phyloP scores from a whole-genome alignment of 352 stramenopile species.

The Globisporangium abappressorium region DNA sequence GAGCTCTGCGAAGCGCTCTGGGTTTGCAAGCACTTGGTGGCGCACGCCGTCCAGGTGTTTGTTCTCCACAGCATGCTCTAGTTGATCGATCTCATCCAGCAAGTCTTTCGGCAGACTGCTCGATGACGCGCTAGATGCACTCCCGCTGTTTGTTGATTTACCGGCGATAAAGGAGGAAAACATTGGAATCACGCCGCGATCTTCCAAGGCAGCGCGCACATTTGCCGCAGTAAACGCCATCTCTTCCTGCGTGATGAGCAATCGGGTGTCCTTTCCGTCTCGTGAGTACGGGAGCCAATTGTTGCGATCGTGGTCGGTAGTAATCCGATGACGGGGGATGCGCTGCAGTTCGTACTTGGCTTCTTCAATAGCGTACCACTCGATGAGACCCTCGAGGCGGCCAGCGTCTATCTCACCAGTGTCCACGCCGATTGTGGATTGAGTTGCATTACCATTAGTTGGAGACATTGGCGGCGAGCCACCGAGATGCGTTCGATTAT shows the following conservation, averaged over 20 bases:
- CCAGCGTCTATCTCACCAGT: conserved; percentile 34
- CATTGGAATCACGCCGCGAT: conserved; percentile 64
- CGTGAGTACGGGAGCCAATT: conserved; percentile 49
- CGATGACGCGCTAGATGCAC: conserved; percentile 7
- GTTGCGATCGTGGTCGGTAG: conserved; percentile 44
- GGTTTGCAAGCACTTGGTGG: conserved; percentile 41
- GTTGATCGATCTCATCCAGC: conserved; percentile 48
- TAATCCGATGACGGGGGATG: conserved; percentile 64
- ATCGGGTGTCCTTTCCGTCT: conserved; percentile 52
- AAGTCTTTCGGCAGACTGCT: conserved; percentile 40
- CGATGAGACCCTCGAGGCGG: conserved; percentile 51
- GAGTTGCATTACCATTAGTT: not conserved
- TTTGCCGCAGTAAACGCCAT: conserved; percentile 58
- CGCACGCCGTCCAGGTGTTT: conserved; percentile 18
- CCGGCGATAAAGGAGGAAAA: conserved; percentile 14
- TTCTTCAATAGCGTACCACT: conserved; percentile 78
- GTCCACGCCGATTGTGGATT: not conserved
- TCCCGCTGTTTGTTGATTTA: not conserved
- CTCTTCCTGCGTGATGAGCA: conserved; percentile 61
- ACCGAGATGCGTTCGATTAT: not conserved
- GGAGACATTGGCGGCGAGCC: not conserved
- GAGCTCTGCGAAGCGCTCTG: conserved; percentile 69
- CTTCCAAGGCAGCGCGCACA: conserved; percentile 55
- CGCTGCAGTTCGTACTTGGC: conserved; percentile 61
- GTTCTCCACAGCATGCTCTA: conserved; percentile 53